These are phyloP conservation scores for Vinca minor DNA, from an alignment of 257 asterid species.

Conservation along the genomic window DNA sequence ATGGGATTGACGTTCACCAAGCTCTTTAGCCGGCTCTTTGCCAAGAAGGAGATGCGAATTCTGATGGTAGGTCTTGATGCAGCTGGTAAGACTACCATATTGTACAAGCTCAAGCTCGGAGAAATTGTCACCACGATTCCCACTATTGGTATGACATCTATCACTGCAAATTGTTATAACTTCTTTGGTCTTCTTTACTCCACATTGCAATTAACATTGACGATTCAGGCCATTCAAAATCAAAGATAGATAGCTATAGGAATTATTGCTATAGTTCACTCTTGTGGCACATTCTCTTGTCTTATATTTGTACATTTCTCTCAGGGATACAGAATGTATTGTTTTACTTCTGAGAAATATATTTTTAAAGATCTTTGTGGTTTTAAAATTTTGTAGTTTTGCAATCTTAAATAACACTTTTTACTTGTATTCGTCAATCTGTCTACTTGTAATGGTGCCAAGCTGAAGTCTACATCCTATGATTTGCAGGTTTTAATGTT, in stretches of 20 bases:
- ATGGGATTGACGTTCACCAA: slow-evolving; percentile 79
- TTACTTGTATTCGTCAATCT: background rate
- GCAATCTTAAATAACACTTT: background rate
- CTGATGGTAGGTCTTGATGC: slow-evolving; percentile 94
- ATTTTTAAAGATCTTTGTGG: background rate
- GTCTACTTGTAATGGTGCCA: background rate
- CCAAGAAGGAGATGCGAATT: slow-evolving; percentile 90
- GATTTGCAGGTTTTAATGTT: slow-evolving; percentile 24
- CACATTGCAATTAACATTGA: background rate
- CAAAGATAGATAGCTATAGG: background rate
- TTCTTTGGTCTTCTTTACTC: background rate
- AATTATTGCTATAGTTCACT: background rate
- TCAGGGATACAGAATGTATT: too few species aligned
- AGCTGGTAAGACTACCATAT: slow-evolving; percentile 92
- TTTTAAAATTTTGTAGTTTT: background rate
- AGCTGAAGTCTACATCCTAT: too few species aligned
- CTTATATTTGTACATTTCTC: background rate
- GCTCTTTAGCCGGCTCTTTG: slow-evolving; percentile 81
- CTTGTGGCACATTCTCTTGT: background rate
- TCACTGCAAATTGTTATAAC: background rate
- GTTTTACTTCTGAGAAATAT: too few species aligned
- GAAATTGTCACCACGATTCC: slow-evolving; percentile 92
- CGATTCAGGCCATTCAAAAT: background rate
- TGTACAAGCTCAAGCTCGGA: slow-evolving; percentile 96
- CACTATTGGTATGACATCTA: slow-evolving; percentile 63